phyloP scores from a whole-genome alignment of 2,329 filamentous ascomycete species.

The Tolypocladium ophioglossoides region DNA sequence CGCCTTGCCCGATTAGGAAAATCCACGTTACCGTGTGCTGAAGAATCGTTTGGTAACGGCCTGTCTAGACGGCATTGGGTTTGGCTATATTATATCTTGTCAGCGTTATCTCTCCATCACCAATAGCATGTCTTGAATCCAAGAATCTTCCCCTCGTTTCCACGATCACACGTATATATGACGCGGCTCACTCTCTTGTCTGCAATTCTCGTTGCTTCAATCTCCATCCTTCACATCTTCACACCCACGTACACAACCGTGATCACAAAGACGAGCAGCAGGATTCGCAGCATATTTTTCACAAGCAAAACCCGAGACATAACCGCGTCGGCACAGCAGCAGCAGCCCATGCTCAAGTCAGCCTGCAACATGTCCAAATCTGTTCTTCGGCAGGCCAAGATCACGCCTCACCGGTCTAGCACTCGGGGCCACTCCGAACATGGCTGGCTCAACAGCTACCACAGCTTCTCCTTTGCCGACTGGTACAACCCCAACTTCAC shows the following conservation, averaged over 20 bases:
- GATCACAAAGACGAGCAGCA: constrained; percentile 6
- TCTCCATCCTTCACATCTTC: constrained; percentile 26
- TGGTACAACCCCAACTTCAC: constrained; percentile 57
- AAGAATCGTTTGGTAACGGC: constrained; percentile 4
- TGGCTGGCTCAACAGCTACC: constrained; percentile 80
- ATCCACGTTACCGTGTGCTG: not conserved
- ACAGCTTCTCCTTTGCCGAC: constrained; percentile 74
- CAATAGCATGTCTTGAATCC: constrained; percentile 7
- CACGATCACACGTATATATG: constrained; percentile 24
- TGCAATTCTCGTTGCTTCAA: constrained; percentile 24
- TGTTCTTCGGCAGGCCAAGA: constrained; percentile 53
- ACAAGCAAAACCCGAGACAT: constrained; percentile 1
- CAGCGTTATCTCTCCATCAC: constrained; percentile 7
- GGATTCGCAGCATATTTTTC: constrained; percentile 2
- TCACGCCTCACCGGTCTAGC: constrained; percentile 62
- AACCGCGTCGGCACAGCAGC: not conserved
- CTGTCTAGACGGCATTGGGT: not conserved
- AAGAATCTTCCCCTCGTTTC: constrained; percentile 16
- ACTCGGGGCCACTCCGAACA: constrained; percentile 69
- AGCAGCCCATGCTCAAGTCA: constrained; percentile 23
- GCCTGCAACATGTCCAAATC: constrained; percentile 48
- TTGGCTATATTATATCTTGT: not conserved
- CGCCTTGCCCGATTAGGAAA: constrained; percentile 1
- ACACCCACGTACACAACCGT: constrained; percentile 7
- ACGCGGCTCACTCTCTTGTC: constrained; percentile 18